Evolutionary conservation across 202 grass and related monocot species (phyloP), one percentile per base, ranked within the genome.

Genomic region (Setaria italica): DNA sequence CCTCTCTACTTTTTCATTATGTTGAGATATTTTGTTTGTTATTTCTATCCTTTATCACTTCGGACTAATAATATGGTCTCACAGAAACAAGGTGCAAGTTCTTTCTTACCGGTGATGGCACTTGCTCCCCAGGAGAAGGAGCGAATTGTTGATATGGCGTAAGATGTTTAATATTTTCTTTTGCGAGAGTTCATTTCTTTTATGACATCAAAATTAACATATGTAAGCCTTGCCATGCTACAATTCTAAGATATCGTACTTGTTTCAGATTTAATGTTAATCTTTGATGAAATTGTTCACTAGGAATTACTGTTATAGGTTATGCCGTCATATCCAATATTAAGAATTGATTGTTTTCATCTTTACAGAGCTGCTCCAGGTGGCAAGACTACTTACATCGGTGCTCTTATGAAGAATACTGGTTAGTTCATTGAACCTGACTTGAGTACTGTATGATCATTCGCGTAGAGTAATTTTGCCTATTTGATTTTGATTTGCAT

Each of bases 1-100:
- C 64, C 76, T 66, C 77, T 85, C n/a, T 50, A 43, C 29, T 42
- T 20, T 81, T 51, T 80, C n/a, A 49, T 78, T 74, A 56, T 81
- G 37, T 57, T 59, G 46, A 71, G 4, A 74, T 65, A 79, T 77
- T 77, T 63, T 64, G 12, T 59, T 67, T 67, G 37, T 43, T 19
- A 10, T 7, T 33, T 80, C 15, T 70, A 1, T 70, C 13, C 4
- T 41, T 41, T 67, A 46, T 65, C 62, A 54, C 1, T 65, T 81
- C 11, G 51, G 15, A 89, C 45, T 87, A 33, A 72, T n/a, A 62
- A 35, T 71, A 82, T 82, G 25, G 9, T 72, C n/a, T 47, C 30
- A 79, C 82, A 99, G 97, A 99, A 97, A 96, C 97, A 99, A 99
- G 92, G 90, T 64, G 93, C 97, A 43, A 99, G 90, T 94, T 99